Evolutionary conservation across 1,284 basidiomycete genomes (phyloP).

Genomic region (Rugosomyces carneus): DNA sequence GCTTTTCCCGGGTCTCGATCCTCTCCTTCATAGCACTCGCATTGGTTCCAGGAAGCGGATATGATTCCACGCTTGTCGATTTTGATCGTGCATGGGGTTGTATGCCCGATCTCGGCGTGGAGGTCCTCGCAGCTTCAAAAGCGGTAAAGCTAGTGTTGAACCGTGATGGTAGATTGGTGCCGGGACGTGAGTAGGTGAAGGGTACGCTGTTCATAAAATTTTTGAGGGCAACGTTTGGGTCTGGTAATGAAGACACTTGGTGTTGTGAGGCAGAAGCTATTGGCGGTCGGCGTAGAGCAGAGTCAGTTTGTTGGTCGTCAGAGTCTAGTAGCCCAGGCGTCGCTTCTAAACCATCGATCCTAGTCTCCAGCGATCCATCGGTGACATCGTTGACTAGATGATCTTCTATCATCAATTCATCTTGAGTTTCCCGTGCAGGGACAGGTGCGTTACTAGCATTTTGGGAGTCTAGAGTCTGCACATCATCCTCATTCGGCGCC

Average conservation of each 20-base stretch:
- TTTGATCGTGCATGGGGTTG: conserved; percentile 5
- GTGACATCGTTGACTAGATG: conserved; percentile 14
- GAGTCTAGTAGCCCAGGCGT: conserved; percentile 19
- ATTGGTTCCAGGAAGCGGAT: conserved; percentile 31
- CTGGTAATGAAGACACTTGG: conserved; percentile 3
- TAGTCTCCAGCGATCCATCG: conserved; percentile 1
- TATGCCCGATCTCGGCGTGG: background rate
- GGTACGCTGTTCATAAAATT: conserved; percentile 6
- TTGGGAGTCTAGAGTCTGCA: background rate
- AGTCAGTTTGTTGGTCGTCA: conserved; percentile 27
- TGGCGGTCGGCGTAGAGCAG: conserved; percentile 6
- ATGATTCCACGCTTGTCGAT: conserved; percentile 28
- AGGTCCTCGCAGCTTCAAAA: background rate
- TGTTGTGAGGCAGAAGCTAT: conserved; percentile 2
- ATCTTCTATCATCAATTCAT: conserved; percentile 21
- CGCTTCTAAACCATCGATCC: background rate
- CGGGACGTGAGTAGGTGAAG: conserved; percentile 1
- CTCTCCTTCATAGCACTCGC: conserved; percentile 30
- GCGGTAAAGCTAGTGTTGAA: conserved; percentile 1
- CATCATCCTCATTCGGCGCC: conserved; percentile 4
- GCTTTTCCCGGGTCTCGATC: conserved; percentile 27
- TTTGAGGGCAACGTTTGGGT: conserved; percentile 9
- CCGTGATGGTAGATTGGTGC: background rate
- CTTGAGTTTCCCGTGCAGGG: conserved; percentile 3
- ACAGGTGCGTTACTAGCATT: background rate